Percentiles rank a stretch among this genome's conserved stretches.
Evolutionary conservation across 305 asterid genomes (phyloP).

Genomic region (Fraxinus latifolia): DNA sequence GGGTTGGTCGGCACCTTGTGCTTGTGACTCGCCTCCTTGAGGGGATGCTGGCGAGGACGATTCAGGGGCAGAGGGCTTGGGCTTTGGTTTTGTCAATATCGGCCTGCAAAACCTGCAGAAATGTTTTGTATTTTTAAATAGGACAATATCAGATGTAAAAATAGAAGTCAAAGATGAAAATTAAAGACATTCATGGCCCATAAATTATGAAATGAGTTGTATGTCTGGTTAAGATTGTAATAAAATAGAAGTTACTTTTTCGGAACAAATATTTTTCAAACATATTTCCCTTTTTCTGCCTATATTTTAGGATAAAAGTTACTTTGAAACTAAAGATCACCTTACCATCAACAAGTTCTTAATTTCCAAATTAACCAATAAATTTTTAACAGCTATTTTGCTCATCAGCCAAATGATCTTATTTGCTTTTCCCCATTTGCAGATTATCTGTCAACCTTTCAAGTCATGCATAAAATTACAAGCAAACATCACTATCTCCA

Average conservation of each 20-base stretch:
- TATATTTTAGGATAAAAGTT: neutral
- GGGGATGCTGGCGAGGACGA: conserved; percentile 52
- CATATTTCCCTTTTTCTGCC: neutral
- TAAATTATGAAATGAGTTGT: neutral
- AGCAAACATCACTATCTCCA: neutral
- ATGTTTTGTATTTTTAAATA: neutral
- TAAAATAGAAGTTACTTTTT: neutral
- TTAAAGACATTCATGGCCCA: neutral
- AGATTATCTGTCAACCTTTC: neutral
- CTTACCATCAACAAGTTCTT: neutral
- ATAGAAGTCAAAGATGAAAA: neutral
- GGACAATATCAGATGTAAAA: neutral
- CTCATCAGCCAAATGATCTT: neutral
- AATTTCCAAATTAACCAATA: neutral
- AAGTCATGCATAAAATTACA: neutral
- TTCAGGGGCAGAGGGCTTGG: conserved; percentile 70
- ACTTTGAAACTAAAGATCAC: neutral
- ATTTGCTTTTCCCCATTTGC: neutral
- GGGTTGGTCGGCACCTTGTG: conserved; percentile 26
- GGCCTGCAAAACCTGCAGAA: conserved; percentile 69
- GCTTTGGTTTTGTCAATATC: conserved; percentile 71
- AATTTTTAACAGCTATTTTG: neutral
- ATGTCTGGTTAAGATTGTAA: neutral
- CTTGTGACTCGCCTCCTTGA: conserved; percentile 46
- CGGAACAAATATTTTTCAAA: neutral